These are phyloP conservation scores for Porogramme epimiltina DNA, from an alignment of 1,284 basidiomycete species.

Conservation along the genomic window DNA sequence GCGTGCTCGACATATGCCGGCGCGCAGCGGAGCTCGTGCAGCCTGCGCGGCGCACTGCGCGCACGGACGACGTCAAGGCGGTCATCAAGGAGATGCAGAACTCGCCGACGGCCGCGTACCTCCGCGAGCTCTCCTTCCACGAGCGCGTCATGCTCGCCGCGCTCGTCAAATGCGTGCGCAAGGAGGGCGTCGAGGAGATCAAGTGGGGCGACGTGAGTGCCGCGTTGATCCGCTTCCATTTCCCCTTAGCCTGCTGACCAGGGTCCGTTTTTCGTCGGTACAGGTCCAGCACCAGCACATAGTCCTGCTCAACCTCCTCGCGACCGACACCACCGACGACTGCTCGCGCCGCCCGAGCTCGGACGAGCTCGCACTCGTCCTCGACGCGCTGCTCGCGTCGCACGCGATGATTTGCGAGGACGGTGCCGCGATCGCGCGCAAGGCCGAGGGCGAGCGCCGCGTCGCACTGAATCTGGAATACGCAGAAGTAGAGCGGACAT, in stretches of 20 bases:
- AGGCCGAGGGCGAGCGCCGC: slow-evolving; percentile 57
- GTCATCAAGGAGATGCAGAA: slow-evolving; percentile 92
- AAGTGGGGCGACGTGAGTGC: slow-evolving; percentile 75
- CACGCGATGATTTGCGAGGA: slow-evolving; percentile 75
- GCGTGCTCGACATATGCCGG: slow-evolving; percentile 92
- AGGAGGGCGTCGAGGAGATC: slow-evolving; percentile 88
- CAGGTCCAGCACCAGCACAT: slow-evolving; percentile 72
- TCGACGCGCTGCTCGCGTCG: slow-evolving; percentile 71
- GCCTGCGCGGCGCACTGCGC: slow-evolving; percentile 55
- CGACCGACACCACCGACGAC: slow-evolving; percentile 37
- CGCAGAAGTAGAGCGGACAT: slow-evolving; percentile 70
- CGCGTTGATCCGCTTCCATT: too few species aligned
- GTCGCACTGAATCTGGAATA: slow-evolving; percentile 72
- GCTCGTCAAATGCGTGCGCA: slow-evolving; percentile 80
- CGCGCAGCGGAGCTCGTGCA: slow-evolving; percentile 84
- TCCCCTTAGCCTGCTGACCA: neutral
- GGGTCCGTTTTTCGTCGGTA: neutral
- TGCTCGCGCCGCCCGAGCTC: slow-evolving; percentile 53
- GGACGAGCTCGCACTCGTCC: slow-evolving; percentile 59
- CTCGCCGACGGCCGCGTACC: slow-evolving; percentile 83
- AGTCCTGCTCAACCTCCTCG: slow-evolving; percentile 59
- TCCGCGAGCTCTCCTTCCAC: slow-evolving; percentile 82
- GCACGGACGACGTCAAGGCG: slow-evolving; percentile 74
- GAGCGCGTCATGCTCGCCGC: slow-evolving; percentile 91
- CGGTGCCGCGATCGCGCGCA: slow-evolving; percentile 50